A percentile compares a stretch with the other conserved stretches of the same genome.
These are phyloP conservation scores for Colletotrichum theobromicola DNA, from an alignment of 2,329 filamentous ascomycete genomes.

Conservation along the genomic window DNA sequence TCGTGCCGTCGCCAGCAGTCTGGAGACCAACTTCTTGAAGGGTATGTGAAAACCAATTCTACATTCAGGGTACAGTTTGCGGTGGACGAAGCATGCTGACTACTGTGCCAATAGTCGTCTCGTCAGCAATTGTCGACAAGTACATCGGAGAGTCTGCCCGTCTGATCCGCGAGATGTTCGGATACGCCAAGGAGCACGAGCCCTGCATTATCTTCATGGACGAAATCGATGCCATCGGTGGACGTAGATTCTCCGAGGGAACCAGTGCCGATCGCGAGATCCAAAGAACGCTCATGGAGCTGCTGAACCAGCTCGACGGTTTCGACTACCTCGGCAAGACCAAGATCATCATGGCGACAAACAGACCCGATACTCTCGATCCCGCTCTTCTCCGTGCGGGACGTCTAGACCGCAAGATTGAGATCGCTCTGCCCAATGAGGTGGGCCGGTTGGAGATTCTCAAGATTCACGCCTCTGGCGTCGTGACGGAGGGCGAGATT, in stretches of 20 bases:
- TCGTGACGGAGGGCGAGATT: conserved; percentile 90
- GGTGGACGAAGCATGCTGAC: conserved; percentile 18
- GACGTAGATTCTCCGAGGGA: conserved; percentile 93
- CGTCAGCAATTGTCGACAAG: conserved; percentile 98
- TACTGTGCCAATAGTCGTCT: conserved; percentile 71
- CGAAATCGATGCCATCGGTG: conserved; percentile 98
- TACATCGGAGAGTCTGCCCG: conserved; percentile 98
- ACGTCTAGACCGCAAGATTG: conserved; percentile 95
- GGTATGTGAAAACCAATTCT: conserved; percentile 57
- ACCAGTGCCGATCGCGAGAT: conserved; percentile 98
- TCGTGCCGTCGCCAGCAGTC: conserved; percentile 90
- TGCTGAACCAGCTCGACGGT: conserved; percentile 97
- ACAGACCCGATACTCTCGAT: conserved; percentile 94
- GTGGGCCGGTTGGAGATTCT: conserved; percentile 95
- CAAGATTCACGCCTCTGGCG: conserved; percentile 92
- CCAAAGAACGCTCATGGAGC: conserved; percentile 96
- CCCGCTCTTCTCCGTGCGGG: conserved; percentile 91
- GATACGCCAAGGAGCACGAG: conserved; percentile 98
- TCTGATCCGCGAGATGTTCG: conserved; percentile 98
- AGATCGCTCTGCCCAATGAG: conserved; percentile 96
- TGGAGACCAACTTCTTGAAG: conserved; percentile 98
- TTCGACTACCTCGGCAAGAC: conserved; percentile 99
- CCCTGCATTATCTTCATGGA: conserved; percentile 99
- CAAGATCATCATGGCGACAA: conserved; percentile 99
- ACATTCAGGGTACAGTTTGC: not conserved